Evolutionary conservation across 352 stramenopile species (phyloP).

Genomic region (Phytophthora nicotianae): DNA sequence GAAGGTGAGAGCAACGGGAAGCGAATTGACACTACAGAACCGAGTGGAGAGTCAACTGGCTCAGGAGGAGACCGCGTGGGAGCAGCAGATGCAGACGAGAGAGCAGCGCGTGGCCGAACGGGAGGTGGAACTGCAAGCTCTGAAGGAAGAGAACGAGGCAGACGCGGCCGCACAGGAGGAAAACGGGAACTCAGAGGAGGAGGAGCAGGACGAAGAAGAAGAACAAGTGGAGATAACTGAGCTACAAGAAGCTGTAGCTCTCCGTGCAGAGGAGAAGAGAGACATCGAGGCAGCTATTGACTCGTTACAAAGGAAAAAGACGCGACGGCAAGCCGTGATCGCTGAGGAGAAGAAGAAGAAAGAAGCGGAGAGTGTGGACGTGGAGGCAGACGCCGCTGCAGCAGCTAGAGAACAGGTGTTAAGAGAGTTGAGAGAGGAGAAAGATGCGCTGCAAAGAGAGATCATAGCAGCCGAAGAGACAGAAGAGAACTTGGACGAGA

Average conservation of each 20-base stretch:
- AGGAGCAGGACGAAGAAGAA: conserved; percentile 25
- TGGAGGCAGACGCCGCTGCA: conserved; percentile 28
- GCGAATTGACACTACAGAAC: conserved; percentile 55
- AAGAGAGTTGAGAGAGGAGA: conserved; percentile 44
- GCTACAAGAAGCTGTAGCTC: conserved; percentile 49
- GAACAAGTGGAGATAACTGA: conserved; percentile 33
- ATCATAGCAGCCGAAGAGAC: conserved; percentile 56
- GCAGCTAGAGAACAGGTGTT: conserved; percentile 38
- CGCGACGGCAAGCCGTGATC: conserved; percentile 11
- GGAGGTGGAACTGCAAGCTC: conserved; percentile 55
- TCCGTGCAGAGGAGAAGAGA: conserved; percentile 61
- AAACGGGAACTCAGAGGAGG: neutral
- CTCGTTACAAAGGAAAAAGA: conserved; percentile 52
- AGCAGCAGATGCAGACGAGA: conserved; percentile 58
- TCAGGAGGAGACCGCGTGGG: conserved; percentile 61
- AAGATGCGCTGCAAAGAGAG: conserved; percentile 47
- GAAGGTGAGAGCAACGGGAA: conserved; percentile 35
- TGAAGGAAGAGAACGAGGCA: conserved; percentile 40
- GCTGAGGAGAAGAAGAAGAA: conserved; percentile 13
- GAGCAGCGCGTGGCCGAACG: conserved; percentile 52
- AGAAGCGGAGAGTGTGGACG: conserved; percentile 11
- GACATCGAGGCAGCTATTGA: conserved; percentile 66
- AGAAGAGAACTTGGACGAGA: conserved; percentile 43
- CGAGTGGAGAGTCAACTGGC: conserved; percentile 63
- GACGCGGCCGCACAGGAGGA: conserved; percentile 9